phyloP scores from a whole-genome alignment of 257 asterid species.

The Primulina eburnea region DNA sequence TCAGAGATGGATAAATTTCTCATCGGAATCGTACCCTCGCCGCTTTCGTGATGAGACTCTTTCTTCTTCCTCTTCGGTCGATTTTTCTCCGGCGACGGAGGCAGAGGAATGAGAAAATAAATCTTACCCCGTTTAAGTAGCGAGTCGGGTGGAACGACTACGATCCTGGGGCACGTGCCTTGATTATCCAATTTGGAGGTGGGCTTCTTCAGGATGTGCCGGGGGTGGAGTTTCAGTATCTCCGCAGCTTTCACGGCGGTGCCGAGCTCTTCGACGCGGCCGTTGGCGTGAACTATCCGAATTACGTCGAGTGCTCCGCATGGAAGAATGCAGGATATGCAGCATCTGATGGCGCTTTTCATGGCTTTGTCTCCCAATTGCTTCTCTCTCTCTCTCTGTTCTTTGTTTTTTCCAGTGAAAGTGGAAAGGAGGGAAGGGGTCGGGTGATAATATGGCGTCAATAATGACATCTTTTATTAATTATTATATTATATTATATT shows the following conservation, averaged over 20 bases:
- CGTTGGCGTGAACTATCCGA: conserved; percentile 81
- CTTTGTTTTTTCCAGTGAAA: conserved; percentile 21
- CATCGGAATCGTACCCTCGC: neutral
- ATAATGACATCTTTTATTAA: no score
- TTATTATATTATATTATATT: no score
- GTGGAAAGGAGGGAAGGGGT: conserved; percentile 8
- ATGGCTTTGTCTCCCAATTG: conserved; percentile 24
- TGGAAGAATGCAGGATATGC: conserved; percentile 99
- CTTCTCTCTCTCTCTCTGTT: neutral
- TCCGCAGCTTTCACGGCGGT: conserved; percentile 67
- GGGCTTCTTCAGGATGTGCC: conserved; percentile 81
- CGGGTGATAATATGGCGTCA: no score
- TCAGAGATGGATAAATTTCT: conserved; percentile 42
- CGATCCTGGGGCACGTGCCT: conserved; percentile 58
- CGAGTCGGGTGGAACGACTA: conserved; percentile 74
- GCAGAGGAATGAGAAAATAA: conserved; percentile 79
- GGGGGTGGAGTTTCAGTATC: conserved; percentile 78
- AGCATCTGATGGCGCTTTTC: conserved; percentile 77
- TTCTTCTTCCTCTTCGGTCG: conserved; percentile 47
- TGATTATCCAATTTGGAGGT: conserved; percentile 39
- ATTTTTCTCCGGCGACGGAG: conserved; percentile 43
- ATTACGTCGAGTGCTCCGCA: conserved; percentile 94
- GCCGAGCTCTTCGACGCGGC: conserved; percentile 75
- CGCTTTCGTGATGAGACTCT: conserved; percentile 16
- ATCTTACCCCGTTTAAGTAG: conserved; percentile 83